Conservation (phyloP, 2,329 filamentous ascomycete genomes). For the Dendrostoma leiphaemia region DNA sequence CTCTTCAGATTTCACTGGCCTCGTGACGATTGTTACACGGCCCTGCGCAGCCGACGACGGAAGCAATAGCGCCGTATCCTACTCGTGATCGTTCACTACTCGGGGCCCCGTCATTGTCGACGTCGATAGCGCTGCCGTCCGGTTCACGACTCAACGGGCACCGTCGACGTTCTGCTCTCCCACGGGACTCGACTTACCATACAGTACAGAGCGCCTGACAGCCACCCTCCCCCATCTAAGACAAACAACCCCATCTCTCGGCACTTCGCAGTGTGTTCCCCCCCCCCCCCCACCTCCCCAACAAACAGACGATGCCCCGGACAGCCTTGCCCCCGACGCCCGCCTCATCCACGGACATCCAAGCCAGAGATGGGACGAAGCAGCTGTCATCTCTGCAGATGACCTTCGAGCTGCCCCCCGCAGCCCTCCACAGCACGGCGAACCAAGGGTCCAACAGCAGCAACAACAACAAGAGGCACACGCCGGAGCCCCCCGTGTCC, state of each 20-base stretch:
- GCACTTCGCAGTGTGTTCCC: too few species aligned
- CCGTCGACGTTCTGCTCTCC: too few species aligned
- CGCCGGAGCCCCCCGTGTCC: slow-evolving; percentile 13
- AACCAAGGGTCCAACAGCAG: slow-evolving; percentile 20
- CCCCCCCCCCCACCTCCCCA: too few species aligned
- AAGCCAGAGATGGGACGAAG: slow-evolving; percentile 65
- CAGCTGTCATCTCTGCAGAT: slow-evolving; percentile 62
- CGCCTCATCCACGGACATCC: slow-evolving; percentile 76
- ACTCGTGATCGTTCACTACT: too few species aligned
- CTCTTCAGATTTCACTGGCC: background rate
- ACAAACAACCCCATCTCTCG: too few species aligned
- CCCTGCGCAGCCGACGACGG: background rate
- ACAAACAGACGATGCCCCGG: slow-evolving; percentile 57
- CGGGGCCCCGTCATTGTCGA: too few species aligned
- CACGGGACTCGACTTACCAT: too few species aligned
- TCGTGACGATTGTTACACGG: slow-evolving; percentile 10
- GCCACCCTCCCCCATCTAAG: too few species aligned
- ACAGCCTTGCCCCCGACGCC: slow-evolving; percentile 71
- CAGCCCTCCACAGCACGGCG: slow-evolving; percentile 58
- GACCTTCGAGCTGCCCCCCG: slow-evolving; percentile 74
- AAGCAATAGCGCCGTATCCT: too few species aligned
- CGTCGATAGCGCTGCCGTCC: too few species aligned
- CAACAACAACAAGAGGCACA: slow-evolving; percentile 10
- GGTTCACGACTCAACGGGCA: too few species aligned
- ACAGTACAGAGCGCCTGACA: too few species aligned